Evolutionary conservation across 805 yeast species (phyloP), one percentile per base, ranked within the genome.

Genomic region (Wickerhamiella spandovensis): DNA sequence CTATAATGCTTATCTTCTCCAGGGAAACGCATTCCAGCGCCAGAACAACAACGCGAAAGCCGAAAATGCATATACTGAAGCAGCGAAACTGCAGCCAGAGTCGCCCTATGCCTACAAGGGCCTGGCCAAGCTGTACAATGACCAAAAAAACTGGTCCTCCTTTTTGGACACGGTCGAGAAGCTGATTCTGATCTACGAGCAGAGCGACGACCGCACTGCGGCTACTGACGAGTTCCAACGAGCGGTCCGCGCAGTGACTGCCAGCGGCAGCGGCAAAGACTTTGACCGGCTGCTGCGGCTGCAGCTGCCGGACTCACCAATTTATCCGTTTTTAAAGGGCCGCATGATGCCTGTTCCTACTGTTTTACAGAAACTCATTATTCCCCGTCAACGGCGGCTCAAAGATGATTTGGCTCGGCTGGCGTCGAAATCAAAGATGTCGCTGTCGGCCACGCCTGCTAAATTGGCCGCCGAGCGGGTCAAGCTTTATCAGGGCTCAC

Each of bases 61-160:
- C 75, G 15, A 70, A 67, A 39, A 72, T 62, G 20, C 78, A 73
- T 45, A 64, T 78, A 15, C 60, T 55, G 17, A 64, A 68, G 55
- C 76, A 74, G 56, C 67, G 76, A 21, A 71, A 66, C 9, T 65
- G 73, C 24, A 61, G 66, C 46, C 67, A 54, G 32, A 60, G 53
- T 77, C 81, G 47, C 55, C 78, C 1, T 63, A 76, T 23, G 94
- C 88, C 0, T 89, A 92, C 94, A 86, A 84, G 59, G 97, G 97
- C 1, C 71, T 81, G 52, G 66, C 79, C 38, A 50, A 54, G 10
- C 47, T 63, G 4, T 57, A 59, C 43, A 58, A 57, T 17, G 51
- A 49, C 10, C 46, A 37, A n/a, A 54, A 57, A 13, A 53, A 60
- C 22, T 52, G 50, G 18, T 22, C 38, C 4, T 52, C 48, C 10